These are phyloP conservation scores for Elsinoe arachidis DNA, from an alignment of 2,329 filamentous ascomycete species.

Conservation along the genomic window DNA sequence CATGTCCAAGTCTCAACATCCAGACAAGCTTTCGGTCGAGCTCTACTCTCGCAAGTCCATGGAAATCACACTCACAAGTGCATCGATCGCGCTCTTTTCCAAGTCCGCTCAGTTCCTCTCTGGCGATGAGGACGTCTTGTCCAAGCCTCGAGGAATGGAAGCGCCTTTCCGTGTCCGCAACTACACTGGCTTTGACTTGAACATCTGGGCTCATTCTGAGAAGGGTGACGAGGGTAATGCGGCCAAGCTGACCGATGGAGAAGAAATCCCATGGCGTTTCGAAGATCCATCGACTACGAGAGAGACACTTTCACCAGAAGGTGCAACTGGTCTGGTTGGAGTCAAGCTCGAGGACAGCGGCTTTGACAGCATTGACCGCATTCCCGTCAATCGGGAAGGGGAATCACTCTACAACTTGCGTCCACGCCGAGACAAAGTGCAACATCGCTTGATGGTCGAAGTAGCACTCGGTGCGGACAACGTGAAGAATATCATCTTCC, in stretches of 20 bases:
- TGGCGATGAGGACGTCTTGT: constrained; percentile 80
- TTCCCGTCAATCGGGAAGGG: constrained; percentile 87
- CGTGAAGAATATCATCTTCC: constrained; percentile 93
- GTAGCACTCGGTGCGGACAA: constrained; percentile 87
- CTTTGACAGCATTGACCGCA: constrained; percentile 81
- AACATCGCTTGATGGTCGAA: constrained; percentile 87
- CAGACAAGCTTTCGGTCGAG: constrained; percentile 72
- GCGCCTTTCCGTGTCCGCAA: constrained; percentile 91
- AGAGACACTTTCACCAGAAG: constrained; percentile 81
- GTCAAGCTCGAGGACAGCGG: constrained; percentile 85
- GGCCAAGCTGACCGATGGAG: constrained; percentile 73
- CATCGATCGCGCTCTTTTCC: constrained; percentile 83
- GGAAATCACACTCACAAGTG: constrained; percentile 85
- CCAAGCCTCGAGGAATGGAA: constrained; percentile 84
- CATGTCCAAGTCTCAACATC: constrained; percentile 66
- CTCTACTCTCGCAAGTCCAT: constrained; percentile 82
- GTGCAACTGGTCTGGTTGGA: constrained; percentile 67
- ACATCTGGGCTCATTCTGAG: constrained; percentile 69
- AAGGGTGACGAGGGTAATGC: constrained; percentile 63
- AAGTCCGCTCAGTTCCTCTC: constrained; percentile 89
- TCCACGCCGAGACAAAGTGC: constrained; percentile 73
- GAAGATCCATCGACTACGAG: constrained; percentile 95
- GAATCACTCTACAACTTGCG: constrained; percentile 83
- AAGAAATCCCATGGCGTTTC: constrained; percentile 91
- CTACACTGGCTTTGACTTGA: constrained; percentile 85